Evolutionary conservation across 2,329 filamentous ascomycete species (phyloP), one percentile per base, ranked within the genome.

Genomic region (Pseudogymnoascus sp.): DNA sequence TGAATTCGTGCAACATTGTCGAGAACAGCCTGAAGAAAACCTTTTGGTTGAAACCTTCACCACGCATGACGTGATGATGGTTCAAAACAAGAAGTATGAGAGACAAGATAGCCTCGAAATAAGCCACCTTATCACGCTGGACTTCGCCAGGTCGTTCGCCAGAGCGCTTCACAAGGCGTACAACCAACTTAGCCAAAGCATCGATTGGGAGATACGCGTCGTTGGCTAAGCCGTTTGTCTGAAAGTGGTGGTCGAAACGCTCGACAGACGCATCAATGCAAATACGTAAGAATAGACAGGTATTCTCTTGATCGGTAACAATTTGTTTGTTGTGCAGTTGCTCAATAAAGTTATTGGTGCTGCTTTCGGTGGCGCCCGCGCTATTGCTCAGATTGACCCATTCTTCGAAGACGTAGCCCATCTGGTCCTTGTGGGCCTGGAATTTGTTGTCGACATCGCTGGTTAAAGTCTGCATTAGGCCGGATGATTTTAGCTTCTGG

Each of bases 351-450:
- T 90, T 84, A 5, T 83, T 78, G 62, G 87, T 81, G 0, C 88
- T 84, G 71, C 89, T 89, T 66, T 91, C 89, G 3, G 88, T 87
- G 3, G 88, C 85, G 68, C 88, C 86, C n/a, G 86, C 83, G 69
- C 91, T 90, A 74, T 89, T 89, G 77, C 83, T 89, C 6, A 97
- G 83, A 65, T 89, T 87, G 28, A 93, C 84, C 95, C 95, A 99
- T 77, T 99, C 95, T 46, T 93, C 92, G 71, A 99, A 97, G 19
- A 97, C 83, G 72, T 99, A 98, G 69, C 96, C 91, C 76, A 96
- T 86, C 74, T 97, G 91, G 66, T 96, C 91, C 66, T 87, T 85
- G 68, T 87, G 87, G 33, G 84, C 80, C 40, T 78, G 74, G 14
- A 79, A 76, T 60, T 85, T 82, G 63, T 88, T 84, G 22, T 82